These are phyloP conservation scores for Stereum hirsutum DNA, from an alignment of 1,284 basidiomycete genomes.

Conservation along the genomic window DNA sequence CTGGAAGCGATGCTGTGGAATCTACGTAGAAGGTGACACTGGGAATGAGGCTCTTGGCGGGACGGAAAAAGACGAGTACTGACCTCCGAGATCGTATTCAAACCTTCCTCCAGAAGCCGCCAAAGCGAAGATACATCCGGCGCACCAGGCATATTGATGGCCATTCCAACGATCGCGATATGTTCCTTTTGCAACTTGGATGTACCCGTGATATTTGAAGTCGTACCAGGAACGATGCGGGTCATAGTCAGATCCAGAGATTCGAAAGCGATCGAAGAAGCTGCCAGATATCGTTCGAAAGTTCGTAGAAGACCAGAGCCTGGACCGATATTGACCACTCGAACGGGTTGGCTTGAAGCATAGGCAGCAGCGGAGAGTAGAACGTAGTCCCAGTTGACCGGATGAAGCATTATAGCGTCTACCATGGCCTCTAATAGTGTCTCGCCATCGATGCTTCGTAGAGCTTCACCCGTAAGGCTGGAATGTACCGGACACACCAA, in stretches of 20 bases:
- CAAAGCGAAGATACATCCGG: conserved; percentile 38
- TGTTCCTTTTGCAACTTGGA: conserved; percentile 27
- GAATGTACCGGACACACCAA: conserved; percentile 39
- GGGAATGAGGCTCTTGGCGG: neutral
- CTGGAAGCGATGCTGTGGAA: conserved; percentile 50
- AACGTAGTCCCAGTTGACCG: conserved; percentile 46
- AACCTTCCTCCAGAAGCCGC: conserved; percentile 46
- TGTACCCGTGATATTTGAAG: neutral
- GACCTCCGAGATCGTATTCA: conserved; percentile 53
- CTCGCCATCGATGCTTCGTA: conserved; percentile 14
- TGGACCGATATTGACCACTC: conserved; percentile 48
- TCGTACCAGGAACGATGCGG: conserved; percentile 21
- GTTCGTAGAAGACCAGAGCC: conserved; percentile 34
- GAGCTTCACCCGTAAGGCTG: conserved; percentile 33
- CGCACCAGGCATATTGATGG: conserved; percentile 55
- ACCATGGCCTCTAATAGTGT: conserved; percentile 38
- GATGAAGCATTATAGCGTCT: conserved; percentile 46
- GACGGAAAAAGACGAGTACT: conserved; percentile 8
- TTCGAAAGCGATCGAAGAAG: conserved; percentile 17
- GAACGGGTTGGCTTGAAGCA: conserved; percentile 15
- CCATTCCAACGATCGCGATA: conserved; percentile 67
- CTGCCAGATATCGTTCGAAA: conserved; percentile 27
- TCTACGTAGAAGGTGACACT: conserved; percentile 33
- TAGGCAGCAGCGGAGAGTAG: conserved; percentile 19
- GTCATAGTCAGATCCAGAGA: neutral